These are phyloP conservation scores for Pseudohalonectria lignicola DNA, from an alignment of 2,329 filamentous ascomycete species.

Conservation along the genomic window DNA sequence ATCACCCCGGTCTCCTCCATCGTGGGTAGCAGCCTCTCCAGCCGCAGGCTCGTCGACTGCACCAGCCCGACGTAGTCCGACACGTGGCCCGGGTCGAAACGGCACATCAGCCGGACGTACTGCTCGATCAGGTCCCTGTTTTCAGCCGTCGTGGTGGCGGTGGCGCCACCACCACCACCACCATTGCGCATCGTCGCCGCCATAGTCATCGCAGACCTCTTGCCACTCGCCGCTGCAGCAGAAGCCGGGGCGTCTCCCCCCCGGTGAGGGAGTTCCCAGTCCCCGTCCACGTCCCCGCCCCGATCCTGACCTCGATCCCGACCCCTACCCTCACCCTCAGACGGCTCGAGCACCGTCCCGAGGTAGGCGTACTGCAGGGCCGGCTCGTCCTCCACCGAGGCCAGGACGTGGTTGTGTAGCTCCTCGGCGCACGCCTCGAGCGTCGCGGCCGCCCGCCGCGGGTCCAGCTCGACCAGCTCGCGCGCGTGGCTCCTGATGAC, in stretches of 20 bases:
- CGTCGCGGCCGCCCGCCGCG: constrained; percentile 51
- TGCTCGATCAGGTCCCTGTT: constrained; percentile 61
- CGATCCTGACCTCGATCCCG: neutral
- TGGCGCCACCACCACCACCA: constrained; percentile 5
- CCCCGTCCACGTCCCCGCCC: neutral
- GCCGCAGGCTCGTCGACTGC: constrained; percentile 64
- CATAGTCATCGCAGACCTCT: neutral
- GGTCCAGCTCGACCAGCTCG: constrained; percentile 57
- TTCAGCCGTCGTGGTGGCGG: constrained; percentile 17
- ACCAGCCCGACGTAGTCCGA: constrained; percentile 72
- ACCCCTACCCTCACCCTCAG: constrained; percentile 13
- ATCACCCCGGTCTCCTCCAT: constrained; percentile 86
- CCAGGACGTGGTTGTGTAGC: constrained; percentile 55
- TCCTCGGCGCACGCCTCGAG: constrained; percentile 51
- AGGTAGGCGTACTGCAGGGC: constrained; percentile 69
- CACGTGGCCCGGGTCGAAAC: constrained; percentile 70
- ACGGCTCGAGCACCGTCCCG: constrained; percentile 60
- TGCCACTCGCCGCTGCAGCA: neutral
- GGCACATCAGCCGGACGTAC: constrained; percentile 88
- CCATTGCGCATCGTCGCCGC: neutral
- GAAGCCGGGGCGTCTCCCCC: neutral
- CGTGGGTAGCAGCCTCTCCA: constrained; percentile 71
- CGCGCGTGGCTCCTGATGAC: constrained; percentile 55
- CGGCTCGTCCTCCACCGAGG: constrained; percentile 47
- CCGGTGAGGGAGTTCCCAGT: no score